A percentile compares a stretch with the other conserved stretches of the same genome.
Conservation (phyloP, 1,284 basidiomycete species). For the Papiliotrema nemorosa region DNA sequence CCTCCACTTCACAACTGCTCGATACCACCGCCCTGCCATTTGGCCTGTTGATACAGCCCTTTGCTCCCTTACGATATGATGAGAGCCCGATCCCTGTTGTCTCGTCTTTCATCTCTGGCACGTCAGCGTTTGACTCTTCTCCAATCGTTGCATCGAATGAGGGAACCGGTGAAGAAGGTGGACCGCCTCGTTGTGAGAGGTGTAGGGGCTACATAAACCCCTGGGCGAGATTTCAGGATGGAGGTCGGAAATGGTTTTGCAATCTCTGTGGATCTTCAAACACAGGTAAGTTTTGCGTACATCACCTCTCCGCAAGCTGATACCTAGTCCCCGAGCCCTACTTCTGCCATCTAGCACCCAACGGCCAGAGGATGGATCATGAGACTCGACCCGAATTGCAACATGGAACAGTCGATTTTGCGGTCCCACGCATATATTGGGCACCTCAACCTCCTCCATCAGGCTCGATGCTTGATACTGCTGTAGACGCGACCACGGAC, state of each 20-base stretch:
- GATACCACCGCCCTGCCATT: constrained; percentile 80
- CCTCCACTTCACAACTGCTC: constrained; percentile 74
- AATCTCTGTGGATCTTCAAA: constrained; percentile 84
- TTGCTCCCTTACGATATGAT: constrained; percentile 74
- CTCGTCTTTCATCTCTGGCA: constrained; percentile 44
- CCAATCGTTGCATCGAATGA: constrained; percentile 82
- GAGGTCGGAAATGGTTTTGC: constrained; percentile 85
- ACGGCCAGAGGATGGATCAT: constrained; percentile 77
- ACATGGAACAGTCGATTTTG: constrained; percentile 89
- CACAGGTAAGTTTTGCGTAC: constrained; percentile 58
- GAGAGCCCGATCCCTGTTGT: constrained; percentile 81
- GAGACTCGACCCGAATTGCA: constrained; percentile 79
- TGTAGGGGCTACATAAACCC: constrained; percentile 94
- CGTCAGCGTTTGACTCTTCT: constrained; percentile 59
- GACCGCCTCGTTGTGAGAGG: constrained; percentile 79
- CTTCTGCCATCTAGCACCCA: constrained; percentile 79
- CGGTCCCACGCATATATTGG: constrained; percentile 83
- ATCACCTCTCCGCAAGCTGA: not conserved
- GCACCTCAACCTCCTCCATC: constrained; percentile 56
- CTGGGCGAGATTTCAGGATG: constrained; percentile 83
- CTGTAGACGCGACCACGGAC: constrained; percentile 50
- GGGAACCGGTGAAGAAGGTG: constrained; percentile 55
- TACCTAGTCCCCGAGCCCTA: constrained; percentile 69
- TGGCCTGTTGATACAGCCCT: constrained; percentile 82
- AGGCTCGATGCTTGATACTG: constrained; percentile 55